Conservation (phyloP, 78 protist species). For the Polysphondylium violaceum region DNA sequence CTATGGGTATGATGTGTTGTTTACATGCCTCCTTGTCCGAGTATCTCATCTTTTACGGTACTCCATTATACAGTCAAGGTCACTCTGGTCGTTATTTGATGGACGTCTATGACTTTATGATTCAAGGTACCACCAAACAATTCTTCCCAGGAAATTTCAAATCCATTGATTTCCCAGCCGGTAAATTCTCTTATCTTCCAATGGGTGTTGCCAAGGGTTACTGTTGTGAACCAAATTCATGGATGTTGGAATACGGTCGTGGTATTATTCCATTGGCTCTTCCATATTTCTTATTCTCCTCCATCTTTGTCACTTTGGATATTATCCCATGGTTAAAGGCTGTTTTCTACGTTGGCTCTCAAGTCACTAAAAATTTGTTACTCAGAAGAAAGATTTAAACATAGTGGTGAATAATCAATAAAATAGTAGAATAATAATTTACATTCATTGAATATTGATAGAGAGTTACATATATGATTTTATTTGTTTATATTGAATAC, state of each 20-base stretch:
- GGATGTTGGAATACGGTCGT: slow-evolving; percentile 75
- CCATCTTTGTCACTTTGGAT: slow-evolving; percentile 73
- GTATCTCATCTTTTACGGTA: slow-evolving; percentile 80
- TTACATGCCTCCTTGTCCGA: slow-evolving; percentile 85
- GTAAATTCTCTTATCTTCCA: slow-evolving; percentile 65
- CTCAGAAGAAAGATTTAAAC: slow-evolving; percentile 66
- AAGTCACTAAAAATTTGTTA: slow-evolving; percentile 62
- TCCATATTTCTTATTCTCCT: slow-evolving; percentile 72
- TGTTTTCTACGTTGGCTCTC: slow-evolving; percentile 35
- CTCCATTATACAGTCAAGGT: slow-evolving; percentile 76
- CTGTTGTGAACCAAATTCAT: slow-evolving; percentile 58
- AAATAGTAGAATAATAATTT: neutral
- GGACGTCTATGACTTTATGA: slow-evolving; percentile 81
- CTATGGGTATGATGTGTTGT: slow-evolving; percentile 86
- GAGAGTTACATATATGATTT: too few relatives aligned
- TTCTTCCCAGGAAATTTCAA: slow-evolving; percentile 76
- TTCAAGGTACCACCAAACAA: slow-evolving; percentile 74
- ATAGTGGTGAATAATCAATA: neutral
- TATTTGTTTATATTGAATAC: neutral
- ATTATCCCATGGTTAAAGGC: slow-evolving; percentile 69
- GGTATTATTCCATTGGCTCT: slow-evolving; percentile 76
- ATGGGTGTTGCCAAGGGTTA: slow-evolving; percentile 66
- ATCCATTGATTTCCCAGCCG: slow-evolving; percentile 54
- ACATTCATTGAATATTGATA: too few relatives aligned
- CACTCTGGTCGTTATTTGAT: slow-evolving; percentile 77